phyloP scores from a whole-genome alignment of 192 early-diverging fungal genomes.

The Dissophora ornata region DNA sequence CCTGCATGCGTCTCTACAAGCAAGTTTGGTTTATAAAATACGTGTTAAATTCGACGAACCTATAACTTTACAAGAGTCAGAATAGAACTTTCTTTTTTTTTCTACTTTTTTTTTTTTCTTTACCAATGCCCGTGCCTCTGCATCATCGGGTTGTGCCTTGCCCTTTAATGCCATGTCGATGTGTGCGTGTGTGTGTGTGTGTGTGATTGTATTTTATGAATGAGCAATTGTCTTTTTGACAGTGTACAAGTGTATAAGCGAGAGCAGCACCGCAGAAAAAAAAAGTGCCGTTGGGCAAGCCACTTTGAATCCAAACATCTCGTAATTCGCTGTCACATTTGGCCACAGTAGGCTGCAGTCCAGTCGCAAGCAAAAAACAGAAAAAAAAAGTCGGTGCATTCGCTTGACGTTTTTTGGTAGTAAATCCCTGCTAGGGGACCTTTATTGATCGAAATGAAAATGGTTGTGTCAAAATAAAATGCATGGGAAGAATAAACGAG shows the following conservation, averaged over 20 bases:
- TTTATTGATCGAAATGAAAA: too few species aligned
- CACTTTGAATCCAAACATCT: not conserved
- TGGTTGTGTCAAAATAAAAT: too few species aligned
- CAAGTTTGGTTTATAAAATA: not conserved
- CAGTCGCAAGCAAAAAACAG: too few species aligned
- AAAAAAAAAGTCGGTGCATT: too few species aligned
- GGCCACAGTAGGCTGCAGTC: too few species aligned
- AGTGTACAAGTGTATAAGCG: not conserved
- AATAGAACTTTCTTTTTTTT: not conserved
- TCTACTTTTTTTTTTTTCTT: too few species aligned
- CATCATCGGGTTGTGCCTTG: conserved; percentile 19
- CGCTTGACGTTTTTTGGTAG: too few species aligned
- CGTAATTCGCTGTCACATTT: too few species aligned
- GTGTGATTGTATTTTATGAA: conserved; percentile 9
- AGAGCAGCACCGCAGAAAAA: conserved; percentile 11
- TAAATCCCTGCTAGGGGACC: too few species aligned
- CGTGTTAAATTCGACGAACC: not conserved
- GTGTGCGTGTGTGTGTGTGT: not conserved
- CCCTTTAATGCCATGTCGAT: conserved; percentile 26
- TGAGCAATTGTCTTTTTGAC: not conserved
- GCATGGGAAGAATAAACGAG: too few species aligned
- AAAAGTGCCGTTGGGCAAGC: conserved; percentile 9
- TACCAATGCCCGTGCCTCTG: conserved; percentile 29
- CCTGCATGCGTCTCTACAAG: conserved; percentile 42
- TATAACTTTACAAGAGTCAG: not conserved